phyloP scores from a whole-genome alignment of 805 yeast species.

The Alloascoidea hylecoeti region DNA sequence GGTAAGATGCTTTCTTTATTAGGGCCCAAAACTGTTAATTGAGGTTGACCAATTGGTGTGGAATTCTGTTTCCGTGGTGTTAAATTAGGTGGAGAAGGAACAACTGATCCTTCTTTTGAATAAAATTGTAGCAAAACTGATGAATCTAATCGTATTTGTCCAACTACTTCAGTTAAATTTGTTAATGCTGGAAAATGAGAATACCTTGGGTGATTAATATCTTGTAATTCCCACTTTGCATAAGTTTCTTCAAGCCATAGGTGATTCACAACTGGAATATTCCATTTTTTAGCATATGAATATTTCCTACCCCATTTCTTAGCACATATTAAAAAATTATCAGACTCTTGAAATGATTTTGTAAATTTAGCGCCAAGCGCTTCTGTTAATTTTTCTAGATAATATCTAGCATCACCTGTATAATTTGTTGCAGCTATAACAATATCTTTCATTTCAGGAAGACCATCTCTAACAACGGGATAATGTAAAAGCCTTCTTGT shows the following conservation, averaged over 20 bases:
- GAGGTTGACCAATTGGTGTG: no score
- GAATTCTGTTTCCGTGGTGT: background rate
- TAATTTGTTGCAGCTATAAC: constrained; percentile 64
- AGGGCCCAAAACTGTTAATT: no score
- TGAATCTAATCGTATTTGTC: constrained; percentile 31
- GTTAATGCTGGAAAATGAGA: constrained; percentile 26
- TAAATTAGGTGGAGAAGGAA: constrained; percentile 4
- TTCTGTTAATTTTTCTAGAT: constrained; percentile 46
- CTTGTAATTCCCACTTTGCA: constrained; percentile 40
- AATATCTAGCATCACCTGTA: constrained; percentile 72
- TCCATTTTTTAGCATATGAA: constrained; percentile 62
- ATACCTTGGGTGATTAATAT: constrained; percentile 31
- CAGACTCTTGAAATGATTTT: constrained; percentile 40
- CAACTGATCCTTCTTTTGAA: constrained; percentile 4
- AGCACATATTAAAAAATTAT: constrained; percentile 62
- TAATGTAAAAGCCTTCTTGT: constrained; percentile 43
- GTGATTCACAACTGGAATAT: constrained; percentile 55
- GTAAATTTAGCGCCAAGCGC: constrained; percentile 71
- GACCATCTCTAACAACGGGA: constrained; percentile 44
- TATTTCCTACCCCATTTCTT: constrained; percentile 60
- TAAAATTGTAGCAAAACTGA: constrained; percentile 27
- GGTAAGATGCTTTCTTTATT: no score
- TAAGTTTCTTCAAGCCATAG: constrained; percentile 82
- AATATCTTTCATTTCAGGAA: constrained; percentile 39
- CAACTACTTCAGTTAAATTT: constrained; percentile 32